Evolutionary conservation across 768 basidiomycete genomes (phyloP).

Genomic region (Rhizopogon vesiculosus): DNA sequence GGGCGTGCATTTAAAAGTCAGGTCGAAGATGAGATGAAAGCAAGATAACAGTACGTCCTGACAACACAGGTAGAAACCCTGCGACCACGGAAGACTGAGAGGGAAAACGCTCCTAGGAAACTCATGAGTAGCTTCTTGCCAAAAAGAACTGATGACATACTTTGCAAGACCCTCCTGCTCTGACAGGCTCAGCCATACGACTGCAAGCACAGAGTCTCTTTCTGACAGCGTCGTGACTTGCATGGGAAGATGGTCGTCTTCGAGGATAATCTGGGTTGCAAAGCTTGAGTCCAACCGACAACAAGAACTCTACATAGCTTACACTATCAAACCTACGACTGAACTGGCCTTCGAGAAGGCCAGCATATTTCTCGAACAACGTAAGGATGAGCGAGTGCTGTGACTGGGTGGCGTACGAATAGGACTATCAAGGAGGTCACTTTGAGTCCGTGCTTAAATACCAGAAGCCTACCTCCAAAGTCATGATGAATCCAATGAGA

Average conservation of each 20-base stretch:
- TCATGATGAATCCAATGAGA: conserved; percentile 83
- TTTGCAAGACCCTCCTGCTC: conserved; percentile 57
- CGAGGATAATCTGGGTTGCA: conserved; percentile 59
- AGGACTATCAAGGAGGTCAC: conserved; percentile 49
- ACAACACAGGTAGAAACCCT: conserved; percentile 92
- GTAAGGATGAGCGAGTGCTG: conserved; percentile 82
- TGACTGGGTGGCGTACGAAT: conserved; percentile 79
- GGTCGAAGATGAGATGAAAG: not conserved
- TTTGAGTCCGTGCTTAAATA: not conserved
- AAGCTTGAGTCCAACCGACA: not conserved
- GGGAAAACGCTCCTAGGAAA: conserved; percentile 57
- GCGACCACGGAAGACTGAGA: conserved; percentile 86
- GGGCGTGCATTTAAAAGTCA: conserved; percentile 2
- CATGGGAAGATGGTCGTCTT: conserved; percentile 92
- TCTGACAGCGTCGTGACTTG: conserved; percentile 56
- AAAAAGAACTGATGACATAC: conserved; percentile 30
- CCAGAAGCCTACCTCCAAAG: conserved; percentile 65
- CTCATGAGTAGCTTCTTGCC: not conserved
- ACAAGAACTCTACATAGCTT: conserved; percentile 13
- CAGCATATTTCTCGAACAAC: conserved; percentile 87
- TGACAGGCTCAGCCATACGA: conserved; percentile 74
- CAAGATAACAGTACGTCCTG: conserved; percentile 53
- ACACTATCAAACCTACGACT: conserved; percentile 79
- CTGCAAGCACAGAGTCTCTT: conserved; percentile 67
- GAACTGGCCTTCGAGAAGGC: conserved; percentile 77